Evolutionary conservation across 176 grass and related monocot species (phyloP), one percentile per base, ranked within the genome.

Genomic region (Guadua angustifolia): DNA sequence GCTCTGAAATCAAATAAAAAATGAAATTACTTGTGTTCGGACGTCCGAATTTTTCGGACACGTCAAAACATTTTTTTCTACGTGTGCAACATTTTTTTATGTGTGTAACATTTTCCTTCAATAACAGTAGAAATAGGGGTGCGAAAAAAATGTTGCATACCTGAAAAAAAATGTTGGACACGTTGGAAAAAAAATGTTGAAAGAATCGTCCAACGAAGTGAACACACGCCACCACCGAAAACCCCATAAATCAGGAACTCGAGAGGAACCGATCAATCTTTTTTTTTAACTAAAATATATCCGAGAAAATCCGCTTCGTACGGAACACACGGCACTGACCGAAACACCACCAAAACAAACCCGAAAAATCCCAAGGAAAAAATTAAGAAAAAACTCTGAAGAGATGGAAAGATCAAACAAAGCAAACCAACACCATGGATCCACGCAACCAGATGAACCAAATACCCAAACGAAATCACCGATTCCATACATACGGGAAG

Each of bases 391-490:
- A 56, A 47, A 56, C 6, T 47, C 29, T 50, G 44, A n/a, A 62
- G 24, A 66, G 57, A 69, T n/a, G 39, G 39, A 83, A 25, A 16
- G 42, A 82, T 66, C 24, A 49, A 70, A 35, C 22, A 21, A 75
- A 18, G 2, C 25, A 63, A 64, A 57, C 65, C 25, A 58, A 25
- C 5, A 17, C 0, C 25, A 58, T 44, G 1, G 16, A 36, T 64
- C 51, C 5, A 42, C 29, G 29, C 18, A 52, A 52, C 11, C 5
- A 39, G 26, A 63, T 21, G n/a, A 77, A 79, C 43, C 3, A 76
- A 29, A 52, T 36, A 45, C 78, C 33, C 32, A 53, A 75, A 36
- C 71, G 9, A 69, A 29, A 47, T 71, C 29, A 51, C 72, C 43
- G 66, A 71, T 42, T n/a, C n/a, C n/a, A n/a, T n/a, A n/a, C n/a